Conservation (phyloP, 257 asterid genomes). For the Solanum sparsipilum region DNA sequence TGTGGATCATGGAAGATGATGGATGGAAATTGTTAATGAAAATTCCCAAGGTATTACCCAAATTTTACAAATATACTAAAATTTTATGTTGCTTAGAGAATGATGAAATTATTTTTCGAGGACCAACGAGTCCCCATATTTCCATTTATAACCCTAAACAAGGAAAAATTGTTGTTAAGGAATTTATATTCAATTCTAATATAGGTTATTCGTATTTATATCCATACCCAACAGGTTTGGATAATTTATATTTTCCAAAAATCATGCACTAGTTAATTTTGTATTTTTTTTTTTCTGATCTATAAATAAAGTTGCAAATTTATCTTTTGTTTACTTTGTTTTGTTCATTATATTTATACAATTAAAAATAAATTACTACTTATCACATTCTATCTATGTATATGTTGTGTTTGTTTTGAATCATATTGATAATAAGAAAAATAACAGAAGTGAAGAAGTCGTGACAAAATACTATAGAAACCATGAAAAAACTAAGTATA, state of each 20-base stretch:
- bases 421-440: background rate
- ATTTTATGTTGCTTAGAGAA: background rate
- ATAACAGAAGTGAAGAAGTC: too few species aligned
- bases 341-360: background rate
- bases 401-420: background rate
- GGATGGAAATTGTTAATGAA: background rate
- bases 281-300: background rate
- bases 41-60: background rate
- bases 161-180: background rate
- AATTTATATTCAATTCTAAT: background rate
- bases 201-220: background rate
- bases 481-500: too few species aligned
- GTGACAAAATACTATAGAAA: too few species aligned
- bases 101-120: background rate
- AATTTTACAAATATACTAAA: background rate
- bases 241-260: background rate
- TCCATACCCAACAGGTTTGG: background rate
- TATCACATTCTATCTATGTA: background rate
- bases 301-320: background rate
- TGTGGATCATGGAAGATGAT: background rate
- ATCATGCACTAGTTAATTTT: background rate
- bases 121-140: background rate
- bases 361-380: background rate
- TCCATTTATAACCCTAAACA: background rate
- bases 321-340: background rate